These are phyloP conservation scores for Plantago elongata DNA, from an alignment of 257 asterid genomes.

Conservation along the genomic window DNA sequence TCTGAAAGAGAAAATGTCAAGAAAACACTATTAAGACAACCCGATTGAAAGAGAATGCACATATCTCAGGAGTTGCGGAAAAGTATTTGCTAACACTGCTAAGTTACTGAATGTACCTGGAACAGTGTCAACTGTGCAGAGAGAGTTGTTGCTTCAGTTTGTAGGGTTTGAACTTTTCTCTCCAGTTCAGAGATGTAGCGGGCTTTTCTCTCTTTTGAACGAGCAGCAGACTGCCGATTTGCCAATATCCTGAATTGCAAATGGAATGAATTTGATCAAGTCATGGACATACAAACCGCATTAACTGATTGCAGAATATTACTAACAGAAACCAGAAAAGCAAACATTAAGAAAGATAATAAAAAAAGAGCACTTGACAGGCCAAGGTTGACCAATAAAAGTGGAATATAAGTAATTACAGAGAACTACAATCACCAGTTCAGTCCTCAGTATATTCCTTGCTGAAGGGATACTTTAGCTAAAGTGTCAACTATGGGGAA, in stretches of 20 bases:
- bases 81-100: no score
- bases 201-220: slow-evolving; percentile 86
- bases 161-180: slow-evolving; percentile 95
- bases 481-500: no score
- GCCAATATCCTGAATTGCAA: slow-evolving; percentile 68
- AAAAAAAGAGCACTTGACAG: neutral
- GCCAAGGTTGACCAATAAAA: no score
- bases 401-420: no score
- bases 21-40: neutral
- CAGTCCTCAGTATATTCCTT: no score
- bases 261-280: slow-evolving; percentile 2
- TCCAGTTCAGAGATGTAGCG: slow-evolving; percentile 82
- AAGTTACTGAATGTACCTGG: slow-evolving; percentile 41
- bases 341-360: neutral
- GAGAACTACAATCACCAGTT: no score
- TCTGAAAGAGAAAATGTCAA: slow-evolving; percentile 38
- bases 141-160: slow-evolving; percentile 87
- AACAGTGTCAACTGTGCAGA: slow-evolving; percentile 74
- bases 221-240: slow-evolving; percentile 92
- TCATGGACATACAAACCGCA: neutral
- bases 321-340: neutral
- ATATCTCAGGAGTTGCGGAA: no score
- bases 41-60: no score
- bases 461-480: no score
- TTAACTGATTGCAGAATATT: no score